Base-by-base conservation (phyloP, 1,139 yeast genomes). In the Candida sp. region DNA sequence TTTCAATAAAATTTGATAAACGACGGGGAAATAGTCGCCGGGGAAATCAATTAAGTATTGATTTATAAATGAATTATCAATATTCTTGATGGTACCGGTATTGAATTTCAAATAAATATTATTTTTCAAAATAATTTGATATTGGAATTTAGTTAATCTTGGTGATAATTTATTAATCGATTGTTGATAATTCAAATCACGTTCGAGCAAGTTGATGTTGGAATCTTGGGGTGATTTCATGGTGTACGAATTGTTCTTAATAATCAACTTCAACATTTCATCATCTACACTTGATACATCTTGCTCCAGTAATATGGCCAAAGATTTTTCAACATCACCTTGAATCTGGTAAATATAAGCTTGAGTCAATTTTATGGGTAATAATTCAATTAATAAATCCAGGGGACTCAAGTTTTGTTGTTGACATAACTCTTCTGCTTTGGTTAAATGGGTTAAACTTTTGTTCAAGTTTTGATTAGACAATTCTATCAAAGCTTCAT, bases 331-430 rank as follows among this genome's bases (percentile, higher is more conserved):
- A 1, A 46, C 35, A 7, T 78, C 61, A 5, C 83, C 84, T 30
- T 65, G 57, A 9, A 73, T 48, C 48, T 79, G 81, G 45, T 80
- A 66, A 21, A 84, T 79, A 56, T 79, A 89, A 1, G 96, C 85
- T 25, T 77, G 77, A 55, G 91, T 95, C 37, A 88, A 63, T 46
- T 75, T 58, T 34, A 87, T 84, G 19, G 95, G 91, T 12, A 76
- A 71, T 23, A 81, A 56, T 57, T 82, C 88, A 29, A 64, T 53
- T 12, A 65, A 54, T 51, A 68, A 62, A 39, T 73, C 79, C 23
- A 53, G 51, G 36, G 54, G 40, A 35, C 73, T 66, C 35, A 70
- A 72, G 40, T 77, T 76, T 32, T 70, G 72, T 5, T 63, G 58
- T 9, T 61, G 40, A 42, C 81, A 65, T 37, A 72, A 65, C 4